Evolutionary conservation across 148 eudicot species (phyloP).

Genomic region (Suaeda aralocaspica): DNA sequence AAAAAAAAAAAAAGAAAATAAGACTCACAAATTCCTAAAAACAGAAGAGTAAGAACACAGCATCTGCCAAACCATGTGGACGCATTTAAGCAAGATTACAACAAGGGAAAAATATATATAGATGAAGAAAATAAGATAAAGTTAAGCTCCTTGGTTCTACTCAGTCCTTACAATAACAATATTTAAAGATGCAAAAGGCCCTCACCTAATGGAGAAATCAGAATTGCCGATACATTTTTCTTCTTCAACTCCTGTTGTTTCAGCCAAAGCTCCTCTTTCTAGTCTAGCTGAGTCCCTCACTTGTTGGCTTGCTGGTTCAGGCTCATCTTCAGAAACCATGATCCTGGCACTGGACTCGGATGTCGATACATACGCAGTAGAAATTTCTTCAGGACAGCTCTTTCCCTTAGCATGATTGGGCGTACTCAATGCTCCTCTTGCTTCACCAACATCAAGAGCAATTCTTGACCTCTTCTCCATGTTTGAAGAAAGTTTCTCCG

Average conservation of each 20-base stretch:
- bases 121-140: not conserved
- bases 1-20: not conserved
- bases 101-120: not conserved
- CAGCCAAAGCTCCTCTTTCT: conserved; percentile 48
- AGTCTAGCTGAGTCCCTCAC: conserved; percentile 47
- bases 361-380: conserved; percentile 57
- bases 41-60: not conserved
- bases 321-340: conserved; percentile 50
- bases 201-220: conserved; percentile 32
- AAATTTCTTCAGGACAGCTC: conserved; percentile 43
- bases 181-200: not conserved
- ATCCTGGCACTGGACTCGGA: conserved; percentile 65
- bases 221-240: conserved; percentile 16
- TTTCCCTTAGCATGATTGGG: conserved; percentile 40
- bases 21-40: not conserved
- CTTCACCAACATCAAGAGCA: conserved; percentile 51
- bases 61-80: not conserved
- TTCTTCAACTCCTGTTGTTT: conserved; percentile 57
- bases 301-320: conserved; percentile 61
- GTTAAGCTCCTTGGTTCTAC: not conserved
- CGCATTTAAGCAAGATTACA: not conserved
- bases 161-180: not conserved
- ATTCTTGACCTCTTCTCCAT: conserved; percentile 46
- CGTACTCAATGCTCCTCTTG: conserved; percentile 42
- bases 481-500: conserved; percentile 33